Conservation (phyloP, 2,329 filamentous ascomycete genomes). For the Alternaria incomplexa region DNA sequence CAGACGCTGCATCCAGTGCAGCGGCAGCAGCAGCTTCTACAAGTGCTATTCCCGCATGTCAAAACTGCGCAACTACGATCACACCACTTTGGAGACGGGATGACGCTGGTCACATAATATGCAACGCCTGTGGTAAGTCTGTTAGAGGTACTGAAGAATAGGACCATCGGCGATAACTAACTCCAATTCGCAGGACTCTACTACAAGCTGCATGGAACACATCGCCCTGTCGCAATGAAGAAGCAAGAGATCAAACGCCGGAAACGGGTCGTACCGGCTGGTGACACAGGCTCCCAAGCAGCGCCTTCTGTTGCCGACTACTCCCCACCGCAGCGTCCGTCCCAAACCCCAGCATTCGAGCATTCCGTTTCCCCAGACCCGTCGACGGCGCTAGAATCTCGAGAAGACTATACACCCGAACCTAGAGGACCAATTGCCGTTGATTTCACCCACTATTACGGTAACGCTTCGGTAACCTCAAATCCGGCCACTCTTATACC, state of each 20-base stretch:
- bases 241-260: conserved; percentile 95
- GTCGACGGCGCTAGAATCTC: conserved; percentile 33
- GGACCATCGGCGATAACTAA: conserved; percentile 14
- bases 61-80: conserved; percentile 96
- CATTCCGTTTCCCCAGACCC: conserved; percentile 46
- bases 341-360: conserved; percentile 39
- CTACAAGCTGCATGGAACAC: conserved; percentile 92
- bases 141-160: rapidly evolving
- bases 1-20: conserved; percentile 28
- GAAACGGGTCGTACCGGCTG: conserved; percentile 89
- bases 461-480: conserved; percentile 21
- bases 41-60: conserved; percentile 82
- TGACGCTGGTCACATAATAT: conserved; percentile 94
- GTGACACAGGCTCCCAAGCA: conserved; percentile 51
- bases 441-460: conserved; percentile 47
- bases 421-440: conserved; percentile 41
- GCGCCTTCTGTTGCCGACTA: conserved; percentile 37
- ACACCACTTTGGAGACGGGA: conserved; percentile 95
- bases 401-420: conserved; percentile 35
- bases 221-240: conserved; percentile 97
- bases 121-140: conserved; percentile 93
- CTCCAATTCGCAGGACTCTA: conserved; percentile 73
- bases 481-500: conserved; percentile 18
- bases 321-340: conserved; percentile 36
- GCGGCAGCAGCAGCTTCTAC: conserved; percentile 29